phyloP scores from a whole-genome alignment of 805 yeast species.

The Yamadazyma laniorum region DNA sequence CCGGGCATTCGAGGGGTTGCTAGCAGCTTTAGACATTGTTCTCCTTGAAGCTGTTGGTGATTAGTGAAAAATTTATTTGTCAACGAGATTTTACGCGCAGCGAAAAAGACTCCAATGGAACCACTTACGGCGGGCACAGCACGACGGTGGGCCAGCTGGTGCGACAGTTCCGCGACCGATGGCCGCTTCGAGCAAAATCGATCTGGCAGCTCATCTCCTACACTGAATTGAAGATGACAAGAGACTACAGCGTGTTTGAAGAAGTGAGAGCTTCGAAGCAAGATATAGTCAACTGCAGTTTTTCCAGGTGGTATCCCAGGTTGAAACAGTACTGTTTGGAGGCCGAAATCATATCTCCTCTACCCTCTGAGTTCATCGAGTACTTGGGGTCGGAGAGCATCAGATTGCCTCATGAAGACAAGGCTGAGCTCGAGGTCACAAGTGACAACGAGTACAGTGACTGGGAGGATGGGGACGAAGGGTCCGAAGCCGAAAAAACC shows the following conservation, averaged over 20 bases:
- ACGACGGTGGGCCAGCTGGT: background rate
- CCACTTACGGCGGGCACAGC: background rate
- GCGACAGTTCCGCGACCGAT: too few species aligned
- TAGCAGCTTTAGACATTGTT: slow-evolving; percentile 16
- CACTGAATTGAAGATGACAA: slow-evolving; percentile 12
- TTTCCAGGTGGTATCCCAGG: slow-evolving; percentile 32
- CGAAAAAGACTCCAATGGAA: background rate
- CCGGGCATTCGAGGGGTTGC: slow-evolving; percentile 71
- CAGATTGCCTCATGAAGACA: slow-evolving; percentile 18
- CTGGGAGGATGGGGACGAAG: slow-evolving; percentile 62
- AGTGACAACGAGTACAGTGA: slow-evolving; percentile 71
- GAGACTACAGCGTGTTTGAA: slow-evolving; percentile 28
- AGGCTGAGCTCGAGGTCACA: slow-evolving; percentile 23
- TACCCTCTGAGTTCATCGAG: slow-evolving; percentile 33
- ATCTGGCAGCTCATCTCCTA: too few species aligned
- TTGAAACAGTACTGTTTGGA: slow-evolving; percentile 21
- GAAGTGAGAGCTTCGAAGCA: slow-evolving; percentile 22
- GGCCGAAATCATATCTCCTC: slow-evolving; percentile 27
- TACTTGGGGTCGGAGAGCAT: slow-evolving; percentile 31
- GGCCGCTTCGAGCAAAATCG: too few species aligned
- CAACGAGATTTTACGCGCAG: slow-evolving; percentile 5
- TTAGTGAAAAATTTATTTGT: slow-evolving; percentile 2
- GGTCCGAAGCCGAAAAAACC: slow-evolving; percentile 28
- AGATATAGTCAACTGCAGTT: slow-evolving; percentile 34
- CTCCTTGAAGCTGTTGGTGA: background rate